Evolutionary conservation across 176 grass and related monocot genomes (phyloP), one percentile per base, ranked within the genome.

Genomic region (Hyparrhenia diplandra): DNA sequence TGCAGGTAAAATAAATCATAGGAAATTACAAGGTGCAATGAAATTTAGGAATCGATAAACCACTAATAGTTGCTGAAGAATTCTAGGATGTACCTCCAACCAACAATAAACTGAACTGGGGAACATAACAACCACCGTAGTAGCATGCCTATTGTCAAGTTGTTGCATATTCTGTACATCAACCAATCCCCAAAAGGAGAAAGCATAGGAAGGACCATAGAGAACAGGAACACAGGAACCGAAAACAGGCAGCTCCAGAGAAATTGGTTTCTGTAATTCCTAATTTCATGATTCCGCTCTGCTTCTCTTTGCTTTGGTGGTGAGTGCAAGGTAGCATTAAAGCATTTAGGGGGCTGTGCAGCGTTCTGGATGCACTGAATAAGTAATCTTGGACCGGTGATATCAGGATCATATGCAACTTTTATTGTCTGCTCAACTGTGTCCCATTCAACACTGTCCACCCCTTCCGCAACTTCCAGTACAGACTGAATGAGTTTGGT

Each of bases 41-140:
- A 39, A 82, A 24, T 52, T 5, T 51, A 60, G 37, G 47, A 45
- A 78, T 66, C 10, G 24, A 49, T 67, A 60, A 67, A 64, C 29
- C 47, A 67, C 55, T n/a, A 14, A 79, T 47, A 84, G 16, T 30
- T 68, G 40, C 51, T 58, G 8, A 28, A 29, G 62, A 79, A 14
- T 68, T 73, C 78, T 65, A 77, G 59, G 81, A 9, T 88, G 59
- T 99, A 99, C 96, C 96, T 95, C 90, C 89, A 93, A 80, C 96
- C 96, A 85, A 99, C 88, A 80, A 99, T 85, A 85, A 99, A 99
- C 89, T 99, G 96, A 74, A 99, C 93, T 82, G 96, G 96, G 72
- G 96, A 86, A 70, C 96, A 99, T 21, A 99, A 80, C 45, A 90
- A 73, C 87, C 92, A 99, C 83, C 90, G 82, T n/a, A 99, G 77